phyloP scores from a whole-genome alignment of 768 basidiomycete species.

The Terana coerulea region DNA sequence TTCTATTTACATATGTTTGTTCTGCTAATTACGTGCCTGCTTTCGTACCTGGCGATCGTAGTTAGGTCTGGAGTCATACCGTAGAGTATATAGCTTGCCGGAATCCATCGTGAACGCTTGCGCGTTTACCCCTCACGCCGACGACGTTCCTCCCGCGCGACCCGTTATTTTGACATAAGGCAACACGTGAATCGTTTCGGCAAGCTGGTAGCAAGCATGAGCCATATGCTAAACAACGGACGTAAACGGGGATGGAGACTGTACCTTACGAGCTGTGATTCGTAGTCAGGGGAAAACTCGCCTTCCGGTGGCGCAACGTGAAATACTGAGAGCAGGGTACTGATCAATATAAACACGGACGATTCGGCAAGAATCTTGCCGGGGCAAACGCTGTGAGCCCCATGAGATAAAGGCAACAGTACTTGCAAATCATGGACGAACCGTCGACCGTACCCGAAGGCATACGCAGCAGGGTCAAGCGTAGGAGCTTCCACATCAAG shows the following conservation, averaged over 20 bases:
- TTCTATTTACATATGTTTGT: no score
- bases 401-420: neutral
- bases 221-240: neutral
- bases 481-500: constrained; percentile 14
- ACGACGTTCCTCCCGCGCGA: no score
- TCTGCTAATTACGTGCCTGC: no score
- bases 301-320: constrained; percentile 15
- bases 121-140: no score
- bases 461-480: constrained; percentile 11
- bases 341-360: constrained; percentile 15
- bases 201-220: constrained; percentile 4
- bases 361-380: constrained; percentile 15
- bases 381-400: constrained; percentile 13
- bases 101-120: no score
- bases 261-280: constrained; percentile 2
- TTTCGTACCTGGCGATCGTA: no score
- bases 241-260: neutral
- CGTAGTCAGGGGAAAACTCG: neutral
- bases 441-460: constrained; percentile 27
- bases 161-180: no score
- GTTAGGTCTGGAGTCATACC: no score
- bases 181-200: constrained; percentile 16
- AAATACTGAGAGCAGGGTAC: constrained; percentile 15
- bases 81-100: no score
- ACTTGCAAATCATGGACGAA: neutral